A percentile compares a stretch with the other conserved stretches of the same genome.
Conservation (phyloP, 768 basidiomycete genomes). For the Amanita exitialis region DNA sequence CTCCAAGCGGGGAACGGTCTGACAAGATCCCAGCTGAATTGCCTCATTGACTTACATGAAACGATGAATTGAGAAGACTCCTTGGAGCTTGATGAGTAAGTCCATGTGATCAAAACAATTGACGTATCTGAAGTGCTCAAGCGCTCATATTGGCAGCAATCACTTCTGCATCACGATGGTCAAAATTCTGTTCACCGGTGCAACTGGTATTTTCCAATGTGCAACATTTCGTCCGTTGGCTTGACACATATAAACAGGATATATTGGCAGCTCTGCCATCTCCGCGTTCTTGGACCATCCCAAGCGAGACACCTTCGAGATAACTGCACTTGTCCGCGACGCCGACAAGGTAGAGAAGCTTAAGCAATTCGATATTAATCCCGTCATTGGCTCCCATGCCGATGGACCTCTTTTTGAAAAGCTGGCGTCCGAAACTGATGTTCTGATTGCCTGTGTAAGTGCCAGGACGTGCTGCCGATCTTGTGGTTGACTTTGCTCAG, state of each 20-base stretch:
- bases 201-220: slow-evolving; percentile 24
- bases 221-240: background rate
- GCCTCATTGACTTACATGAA: too few species aligned
- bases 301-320: slow-evolving; percentile 22
- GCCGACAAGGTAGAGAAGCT: slow-evolving; percentile 35
- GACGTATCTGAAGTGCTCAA: too few species aligned
- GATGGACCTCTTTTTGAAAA: slow-evolving; percentile 32
- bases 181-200: slow-evolving; percentile 32
- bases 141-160: too few species aligned
- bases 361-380: slow-evolving; percentile 23
- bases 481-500: slow-evolving; percentile 10
- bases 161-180: background rate
- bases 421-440: slow-evolving; percentile 32
- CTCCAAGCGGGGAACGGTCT: too few species aligned
- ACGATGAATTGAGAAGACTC: too few species aligned
- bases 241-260: slow-evolving; percentile 22
- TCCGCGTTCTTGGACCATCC: slow-evolving; percentile 29
- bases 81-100: too few species aligned
- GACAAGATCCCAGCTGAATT: too few species aligned
- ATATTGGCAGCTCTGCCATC: slow-evolving; percentile 39
- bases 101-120: too few species aligned
- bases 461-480: slow-evolving; percentile 26
- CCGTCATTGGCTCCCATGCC: slow-evolving; percentile 34
- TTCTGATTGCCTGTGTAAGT: slow-evolving; percentile 10
- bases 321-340: slow-evolving; percentile 36